phyloP scores from a whole-genome alignment of 108 stramenopile genomes.

The Cyclotella sp. region DNA sequence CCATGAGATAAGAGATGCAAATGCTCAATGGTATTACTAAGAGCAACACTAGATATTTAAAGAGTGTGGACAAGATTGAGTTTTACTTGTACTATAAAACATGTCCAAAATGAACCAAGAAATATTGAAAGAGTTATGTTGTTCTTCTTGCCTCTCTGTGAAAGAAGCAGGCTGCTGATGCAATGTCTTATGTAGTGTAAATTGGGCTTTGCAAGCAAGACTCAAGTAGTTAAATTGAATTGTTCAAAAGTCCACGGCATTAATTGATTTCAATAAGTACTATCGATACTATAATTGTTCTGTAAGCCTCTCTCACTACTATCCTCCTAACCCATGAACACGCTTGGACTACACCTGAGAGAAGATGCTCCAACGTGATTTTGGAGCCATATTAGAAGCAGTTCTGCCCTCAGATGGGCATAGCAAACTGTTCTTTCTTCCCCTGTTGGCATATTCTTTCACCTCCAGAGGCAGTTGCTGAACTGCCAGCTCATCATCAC shows the following conservation, averaged over 20 bases:
- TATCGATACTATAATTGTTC: background rate
- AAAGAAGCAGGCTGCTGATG: too few relatives aligned
- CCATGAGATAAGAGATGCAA: too few relatives aligned
- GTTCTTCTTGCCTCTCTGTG: slow-evolving; percentile 23
- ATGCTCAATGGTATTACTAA: too few relatives aligned
- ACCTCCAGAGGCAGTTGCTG: background rate
- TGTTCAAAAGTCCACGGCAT: background rate
- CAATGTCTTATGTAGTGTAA: too few relatives aligned
- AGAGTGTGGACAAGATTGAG: background rate
- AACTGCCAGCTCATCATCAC: background rate
- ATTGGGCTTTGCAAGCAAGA: background rate
- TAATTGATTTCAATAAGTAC: background rate
- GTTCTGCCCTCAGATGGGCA: background rate
- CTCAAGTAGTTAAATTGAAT: background rate
- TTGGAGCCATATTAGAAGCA: background rate
- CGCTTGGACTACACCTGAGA: background rate
- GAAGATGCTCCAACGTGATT: background rate
- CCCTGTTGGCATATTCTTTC: background rate
- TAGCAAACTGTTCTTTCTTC: background rate
- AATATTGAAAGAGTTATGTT: slow-evolving; percentile 44
- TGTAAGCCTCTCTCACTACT: background rate
- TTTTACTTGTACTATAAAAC: slow-evolving; percentile 39
- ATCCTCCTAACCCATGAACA: background rate
- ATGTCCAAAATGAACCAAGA: slow-evolving; percentile 44
- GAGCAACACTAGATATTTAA: too few relatives aligned